These are phyloP conservation scores for Calonectria henricotiae DNA, from an alignment of 2,329 filamentous ascomycete species.

Conservation along the genomic window DNA sequence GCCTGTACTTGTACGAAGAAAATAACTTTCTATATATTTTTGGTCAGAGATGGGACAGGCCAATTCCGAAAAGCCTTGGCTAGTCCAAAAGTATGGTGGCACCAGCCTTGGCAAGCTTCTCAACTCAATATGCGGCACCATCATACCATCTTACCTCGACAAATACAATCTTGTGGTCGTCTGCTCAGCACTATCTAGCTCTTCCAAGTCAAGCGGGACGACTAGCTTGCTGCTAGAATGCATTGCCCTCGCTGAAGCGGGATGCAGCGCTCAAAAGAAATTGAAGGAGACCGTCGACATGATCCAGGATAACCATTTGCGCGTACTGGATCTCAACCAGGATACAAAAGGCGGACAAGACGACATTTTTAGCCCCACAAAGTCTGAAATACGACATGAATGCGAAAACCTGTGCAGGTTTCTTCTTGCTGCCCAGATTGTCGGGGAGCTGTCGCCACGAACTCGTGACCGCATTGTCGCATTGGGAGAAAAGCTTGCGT, in stretches of 20 bases:
- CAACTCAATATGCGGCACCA: neutral
- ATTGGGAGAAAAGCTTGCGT: constrained; percentile 10
- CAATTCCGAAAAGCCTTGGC: constrained; percentile 7
- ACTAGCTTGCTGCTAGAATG: constrained; percentile 23
- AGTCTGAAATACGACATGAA: neutral
- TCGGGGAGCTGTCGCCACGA: constrained; percentile 6
- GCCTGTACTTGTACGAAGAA: too few species aligned
- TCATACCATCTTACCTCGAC: constrained; percentile 6
- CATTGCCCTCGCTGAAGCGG: neutral
- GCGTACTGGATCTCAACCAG: neutral
- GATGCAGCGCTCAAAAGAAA: neutral
- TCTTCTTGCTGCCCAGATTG: constrained; percentile 3
- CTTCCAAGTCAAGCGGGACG: constrained; percentile 27
- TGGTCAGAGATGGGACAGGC: neutral
- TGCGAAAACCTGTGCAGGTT: constrained; percentile 1
- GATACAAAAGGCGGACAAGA: neutral
- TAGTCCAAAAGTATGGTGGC: constrained; percentile 22
- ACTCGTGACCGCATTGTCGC: constrained; percentile 10
- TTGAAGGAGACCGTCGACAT: neutral
- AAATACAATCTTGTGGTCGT: constrained; percentile 24
- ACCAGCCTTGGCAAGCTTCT: constrained; percentile 14
- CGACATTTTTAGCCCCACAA: neutral
- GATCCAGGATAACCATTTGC: neutral
- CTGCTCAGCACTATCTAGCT: constrained; percentile 18
- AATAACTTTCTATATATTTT: too few species aligned